These are phyloP conservation scores for Mucor irregularis DNA, from an alignment of 371 early-diverging fungal species.

Conservation along the genomic window DNA sequence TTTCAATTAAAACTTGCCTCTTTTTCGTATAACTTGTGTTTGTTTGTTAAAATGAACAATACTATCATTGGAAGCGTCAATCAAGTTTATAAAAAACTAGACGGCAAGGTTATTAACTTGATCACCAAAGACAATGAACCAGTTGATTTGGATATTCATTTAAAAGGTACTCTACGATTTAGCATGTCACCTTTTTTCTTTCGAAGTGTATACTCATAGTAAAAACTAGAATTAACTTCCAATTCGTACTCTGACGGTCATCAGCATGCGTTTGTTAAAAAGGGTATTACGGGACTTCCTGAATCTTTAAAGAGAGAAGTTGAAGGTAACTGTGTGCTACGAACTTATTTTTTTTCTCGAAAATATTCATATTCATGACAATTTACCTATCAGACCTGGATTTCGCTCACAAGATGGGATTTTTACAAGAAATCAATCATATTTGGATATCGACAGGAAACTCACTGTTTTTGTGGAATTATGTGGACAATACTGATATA, in stretches of 20 bases:
- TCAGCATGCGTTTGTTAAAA: not conserved
- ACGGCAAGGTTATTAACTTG: not conserved
- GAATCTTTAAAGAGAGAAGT: not conserved
- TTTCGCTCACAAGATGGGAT: constrained; percentile 13
- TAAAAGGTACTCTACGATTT: not conserved
- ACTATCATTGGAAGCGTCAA: not conserved
- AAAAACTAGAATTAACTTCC: not conserved
- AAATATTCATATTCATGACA: not conserved
- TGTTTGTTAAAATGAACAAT: not conserved
- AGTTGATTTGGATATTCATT: not conserved
- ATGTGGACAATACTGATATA: not conserved
- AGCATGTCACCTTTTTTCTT: not conserved
- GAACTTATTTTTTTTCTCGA: not conserved
- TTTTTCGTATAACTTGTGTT: too few relatives aligned
- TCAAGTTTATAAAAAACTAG: not conserved
- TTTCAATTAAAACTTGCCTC: not conserved
- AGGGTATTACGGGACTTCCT: not conserved
- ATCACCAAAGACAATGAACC: constrained; percentile 1
- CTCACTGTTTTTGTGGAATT: constrained; percentile 17
- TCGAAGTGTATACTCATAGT: too few relatives aligned
- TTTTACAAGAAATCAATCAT: constrained; percentile 3
- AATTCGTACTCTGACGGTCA: not conserved
- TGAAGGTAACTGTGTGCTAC: not conserved
- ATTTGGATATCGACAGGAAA: constrained; percentile 9
- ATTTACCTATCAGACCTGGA: too few relatives aligned